Base-by-base conservation (phyloP, 768 basidiomycete genomes). In the Amanita exitialis region DNA sequence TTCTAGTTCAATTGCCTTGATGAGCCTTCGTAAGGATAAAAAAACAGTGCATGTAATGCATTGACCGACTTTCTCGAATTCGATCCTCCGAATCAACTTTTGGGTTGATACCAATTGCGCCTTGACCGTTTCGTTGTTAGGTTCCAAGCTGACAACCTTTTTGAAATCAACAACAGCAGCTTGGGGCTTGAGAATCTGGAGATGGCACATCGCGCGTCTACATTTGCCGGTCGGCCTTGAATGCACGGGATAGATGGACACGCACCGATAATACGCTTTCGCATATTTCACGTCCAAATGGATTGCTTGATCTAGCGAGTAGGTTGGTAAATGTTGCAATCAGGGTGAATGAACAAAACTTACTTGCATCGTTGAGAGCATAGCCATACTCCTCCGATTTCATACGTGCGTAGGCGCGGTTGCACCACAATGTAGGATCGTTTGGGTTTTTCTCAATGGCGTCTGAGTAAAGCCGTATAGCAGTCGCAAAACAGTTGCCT, bases 311-410 rank as follows among this genome's bases (percentile, higher is more conserved):
- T 78, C 90, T 92, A 56, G 38, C n/a, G 41, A 47, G 38, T 51
- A 27, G 16, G 44, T 32, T 28, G 47, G 34, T 21, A 12, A 47
- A 21, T n/a, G 30, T 8, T 32, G 51, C 5, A 39, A 23, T 30
- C 21, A 38, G 16, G 12, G 21, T 36, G 44, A n/a, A 36, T 18
- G 41, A 34, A 18, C 28, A 8, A 48, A 44, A 77, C 86, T 64
- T 60, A 93, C 92, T 80, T 37, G 91, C 82, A 71, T 97, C 95
- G 25, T 72, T 70, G 23, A 95, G 77, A 13, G 93, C 96, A 61
- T 93, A 92, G 3, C 96, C 96, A 59, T 87, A 86, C 68, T 99
- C 77, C 65, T 99, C 88, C 50, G 98, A 67, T 69, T 90, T 96
- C 67, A 94, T 90, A 46, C 95, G 79, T 12, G 89, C 78, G 66